A percentile compares a stretch with the other conserved stretches of the same genome.
Conservation (phyloP, 2,329 filamentous ascomycete genomes). For the Exserohilum rostratum region DNA sequence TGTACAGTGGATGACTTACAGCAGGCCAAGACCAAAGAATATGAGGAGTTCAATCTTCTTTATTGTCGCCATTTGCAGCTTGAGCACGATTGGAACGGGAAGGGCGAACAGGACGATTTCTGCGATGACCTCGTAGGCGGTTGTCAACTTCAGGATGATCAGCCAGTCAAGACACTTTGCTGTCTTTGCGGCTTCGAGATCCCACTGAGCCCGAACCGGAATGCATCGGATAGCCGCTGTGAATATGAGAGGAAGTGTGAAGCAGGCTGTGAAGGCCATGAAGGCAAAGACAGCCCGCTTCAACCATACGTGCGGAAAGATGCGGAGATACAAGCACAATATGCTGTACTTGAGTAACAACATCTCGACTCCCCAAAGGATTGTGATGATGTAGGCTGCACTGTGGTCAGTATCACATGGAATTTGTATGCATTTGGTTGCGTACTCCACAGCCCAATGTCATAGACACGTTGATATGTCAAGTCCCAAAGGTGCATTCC, state of each 20-base stretch:
- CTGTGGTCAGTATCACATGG: not conserved
- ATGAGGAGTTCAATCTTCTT: slow-evolving; percentile 4
- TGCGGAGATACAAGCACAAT: slow-evolving; percentile 6
- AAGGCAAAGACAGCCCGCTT: slow-evolving; percentile 6
- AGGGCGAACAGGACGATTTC: slow-evolving; percentile 5
- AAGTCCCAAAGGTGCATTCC: slow-evolving; percentile 7
- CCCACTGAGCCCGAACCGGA: slow-evolving; percentile 1
- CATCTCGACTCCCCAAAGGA: slow-evolving; percentile 3
- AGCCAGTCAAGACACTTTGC: slow-evolving; percentile 7
- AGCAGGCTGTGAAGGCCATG: slow-evolving; percentile 6
- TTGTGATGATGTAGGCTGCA: slow-evolving; percentile 5
- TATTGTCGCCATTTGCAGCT: slow-evolving; percentile 6
- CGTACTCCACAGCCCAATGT: slow-evolving; percentile 5
- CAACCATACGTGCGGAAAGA: slow-evolving; percentile 8
- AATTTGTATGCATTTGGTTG: not conserved
- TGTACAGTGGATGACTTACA: not conserved
- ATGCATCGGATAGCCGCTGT: slow-evolving; percentile 3
- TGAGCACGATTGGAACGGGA: slow-evolving; percentile 6
- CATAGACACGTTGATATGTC: slow-evolving; percentile 7
- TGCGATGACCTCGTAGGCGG: slow-evolving; percentile 5
- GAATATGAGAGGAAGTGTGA: slow-evolving; percentile 4
- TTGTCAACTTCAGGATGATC: slow-evolving; percentile 1
- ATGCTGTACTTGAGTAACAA: slow-evolving; percentile 9
- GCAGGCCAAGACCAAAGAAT: slow-evolving; percentile 4
- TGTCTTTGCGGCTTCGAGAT: slow-evolving; percentile 2